Evolutionary conservation across 768 basidiomycete species (phyloP).

Genomic region (Coprinopsis sp.): DNA sequence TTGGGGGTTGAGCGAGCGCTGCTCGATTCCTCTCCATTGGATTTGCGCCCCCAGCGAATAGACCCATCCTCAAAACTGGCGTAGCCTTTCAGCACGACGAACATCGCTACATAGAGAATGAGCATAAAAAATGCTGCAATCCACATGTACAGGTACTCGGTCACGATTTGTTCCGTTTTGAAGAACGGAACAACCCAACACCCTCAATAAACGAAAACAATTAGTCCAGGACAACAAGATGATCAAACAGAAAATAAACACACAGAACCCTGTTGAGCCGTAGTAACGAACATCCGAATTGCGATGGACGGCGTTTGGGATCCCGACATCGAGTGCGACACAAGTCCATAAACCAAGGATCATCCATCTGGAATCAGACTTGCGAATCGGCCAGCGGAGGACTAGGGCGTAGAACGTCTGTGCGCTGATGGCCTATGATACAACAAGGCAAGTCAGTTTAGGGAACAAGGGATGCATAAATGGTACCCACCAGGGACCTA

Average conservation of each 20-base stretch:
- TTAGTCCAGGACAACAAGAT: background rate
- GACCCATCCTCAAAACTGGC: slow-evolving; percentile 24
- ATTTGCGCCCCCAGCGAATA: too few relatives aligned
- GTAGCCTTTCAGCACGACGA: slow-evolving; percentile 32
- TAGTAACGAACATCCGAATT: slow-evolving; percentile 24
- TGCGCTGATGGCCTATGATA: slow-evolving; percentile 29
- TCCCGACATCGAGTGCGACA: slow-evolving; percentile 27
- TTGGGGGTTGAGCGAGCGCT: background rate
- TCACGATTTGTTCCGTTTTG: slow-evolving; percentile 30
- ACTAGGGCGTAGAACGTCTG: slow-evolving; percentile 43
- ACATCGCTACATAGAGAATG: slow-evolving; percentile 34
- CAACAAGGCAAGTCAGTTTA: too few relatives aligned
- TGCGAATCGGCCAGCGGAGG: slow-evolving; percentile 22
- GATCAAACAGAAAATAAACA: slow-evolving; percentile 1
- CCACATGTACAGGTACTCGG: slow-evolving; percentile 46
- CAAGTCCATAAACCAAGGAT: slow-evolving; percentile 31
- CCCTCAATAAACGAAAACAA: slow-evolving; percentile 23
- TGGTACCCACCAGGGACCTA: background rate
- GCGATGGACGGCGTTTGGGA: slow-evolving; percentile 25
- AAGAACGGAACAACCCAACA: slow-evolving; percentile 38
- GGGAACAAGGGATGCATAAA: too few relatives aligned
- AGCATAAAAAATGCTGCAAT: slow-evolving; percentile 33
- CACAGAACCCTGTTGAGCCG: slow-evolving; percentile 30
- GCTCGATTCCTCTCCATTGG: too few relatives aligned
- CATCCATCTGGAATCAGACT: slow-evolving; percentile 21